Percentiles rank a stretch among this genome's conserved stretches.
These are phyloP conservation scores for Suaeda aralocaspica DNA, from an alignment of 148 eudicot genomes.

Conservation along the genomic window DNA sequence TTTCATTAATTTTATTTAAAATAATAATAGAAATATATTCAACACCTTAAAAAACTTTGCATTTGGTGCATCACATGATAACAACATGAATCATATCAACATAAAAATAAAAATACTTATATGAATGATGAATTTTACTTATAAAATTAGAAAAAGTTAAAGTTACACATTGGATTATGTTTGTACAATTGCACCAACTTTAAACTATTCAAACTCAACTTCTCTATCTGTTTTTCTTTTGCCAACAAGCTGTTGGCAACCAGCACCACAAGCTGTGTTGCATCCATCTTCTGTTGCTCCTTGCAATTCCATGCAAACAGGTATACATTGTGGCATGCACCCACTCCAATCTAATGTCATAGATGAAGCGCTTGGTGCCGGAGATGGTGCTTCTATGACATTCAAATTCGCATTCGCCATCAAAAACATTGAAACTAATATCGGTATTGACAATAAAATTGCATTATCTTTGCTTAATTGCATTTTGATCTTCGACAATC, in stretches of 20 bases:
- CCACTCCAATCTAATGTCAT: slow-evolving; percentile 20
- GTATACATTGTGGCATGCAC: slow-evolving; percentile 26
- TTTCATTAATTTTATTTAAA: no score
- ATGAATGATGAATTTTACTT: no score
- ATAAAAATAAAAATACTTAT: no score
- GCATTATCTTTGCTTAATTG: neutral
- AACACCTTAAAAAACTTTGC: no score
- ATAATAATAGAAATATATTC: no score
- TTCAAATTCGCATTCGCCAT: neutral
- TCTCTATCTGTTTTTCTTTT: neutral
- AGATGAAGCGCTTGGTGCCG: neutral
- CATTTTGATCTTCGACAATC: neutral
- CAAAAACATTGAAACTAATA: neutral
- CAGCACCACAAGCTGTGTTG: slow-evolving; percentile 7
- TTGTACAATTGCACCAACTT: neutral
- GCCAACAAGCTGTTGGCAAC: slow-evolving; percentile 16
- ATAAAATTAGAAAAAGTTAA: no score
- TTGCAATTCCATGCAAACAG: slow-evolving; percentile 17
- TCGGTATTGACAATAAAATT: neutral
- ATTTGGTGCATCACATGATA: no score
- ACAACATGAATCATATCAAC: no score
- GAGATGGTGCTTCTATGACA: slow-evolving; percentile 3
- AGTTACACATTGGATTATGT: neutral
- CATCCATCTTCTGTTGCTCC: slow-evolving; percentile 7
- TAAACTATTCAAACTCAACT: slow-evolving; percentile 9